Evolutionary conservation across 768 basidiomycete genomes (phyloP).

Genomic region (Suillus tomentosus): DNA sequence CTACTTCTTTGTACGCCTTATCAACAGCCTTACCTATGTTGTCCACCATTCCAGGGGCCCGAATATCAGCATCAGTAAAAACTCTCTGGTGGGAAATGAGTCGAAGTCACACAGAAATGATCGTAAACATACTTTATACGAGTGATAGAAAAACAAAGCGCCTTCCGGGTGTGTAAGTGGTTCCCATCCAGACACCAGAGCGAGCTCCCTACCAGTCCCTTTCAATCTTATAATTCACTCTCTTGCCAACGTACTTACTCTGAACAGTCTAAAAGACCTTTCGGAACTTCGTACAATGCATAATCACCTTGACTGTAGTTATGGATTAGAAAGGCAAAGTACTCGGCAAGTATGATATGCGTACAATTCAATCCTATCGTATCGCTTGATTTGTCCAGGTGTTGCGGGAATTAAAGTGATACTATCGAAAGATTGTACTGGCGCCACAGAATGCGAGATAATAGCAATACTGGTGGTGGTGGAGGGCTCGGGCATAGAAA

Average conservation of each 20-base stretch:
- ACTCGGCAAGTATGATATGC: neutral
- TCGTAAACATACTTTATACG: neutral
- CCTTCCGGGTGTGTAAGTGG: constrained; percentile 1
- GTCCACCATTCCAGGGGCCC: neutral
- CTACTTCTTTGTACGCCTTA: neutral
- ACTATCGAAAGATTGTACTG: neutral
- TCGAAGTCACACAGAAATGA: neutral
- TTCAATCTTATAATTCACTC: neutral
- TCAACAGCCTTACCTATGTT: constrained; percentile 1
- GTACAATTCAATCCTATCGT: neutral
- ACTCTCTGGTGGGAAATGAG: constrained; percentile 3
- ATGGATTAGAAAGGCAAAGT: neutral
- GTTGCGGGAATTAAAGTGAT: neutral
- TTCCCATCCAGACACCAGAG: neutral
- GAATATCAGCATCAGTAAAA: constrained; percentile 1
- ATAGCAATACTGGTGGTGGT: too few species aligned
- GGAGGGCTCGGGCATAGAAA: neutral
- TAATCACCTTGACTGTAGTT: neutral
- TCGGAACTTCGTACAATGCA: neutral
- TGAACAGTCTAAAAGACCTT: constrained; percentile 3
- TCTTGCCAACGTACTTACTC: neutral
- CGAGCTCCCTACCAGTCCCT: neutral
- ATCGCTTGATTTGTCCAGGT: neutral
- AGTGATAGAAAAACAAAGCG: constrained; percentile 1
- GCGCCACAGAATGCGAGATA: neutral